These are phyloP conservation scores for Calonectria hawksworthii DNA, from an alignment of 2,329 filamentous ascomycete genomes.

Conservation along the genomic window DNA sequence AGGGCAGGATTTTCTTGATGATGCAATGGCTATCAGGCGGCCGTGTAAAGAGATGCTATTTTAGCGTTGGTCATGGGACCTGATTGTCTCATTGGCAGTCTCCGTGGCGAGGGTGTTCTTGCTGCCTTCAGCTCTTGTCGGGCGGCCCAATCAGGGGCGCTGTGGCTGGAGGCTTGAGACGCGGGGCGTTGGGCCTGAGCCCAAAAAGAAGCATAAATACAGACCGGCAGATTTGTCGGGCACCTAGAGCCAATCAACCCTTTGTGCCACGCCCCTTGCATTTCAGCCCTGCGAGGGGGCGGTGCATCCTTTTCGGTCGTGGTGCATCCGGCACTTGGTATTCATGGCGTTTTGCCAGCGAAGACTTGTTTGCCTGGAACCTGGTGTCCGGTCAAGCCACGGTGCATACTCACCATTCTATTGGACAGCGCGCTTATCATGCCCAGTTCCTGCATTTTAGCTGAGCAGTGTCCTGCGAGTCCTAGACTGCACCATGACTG, in stretches of 20 bases:
- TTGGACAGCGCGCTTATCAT: neutral
- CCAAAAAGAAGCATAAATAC: constrained; percentile 6
- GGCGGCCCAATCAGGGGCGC: neutral
- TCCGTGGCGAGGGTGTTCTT: neutral
- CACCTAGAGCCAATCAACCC: neutral
- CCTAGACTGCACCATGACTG: neutral
- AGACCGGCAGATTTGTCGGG: neutral
- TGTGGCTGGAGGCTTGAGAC: neutral
- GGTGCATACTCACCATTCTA: neutral
- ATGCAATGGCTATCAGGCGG: neutral
- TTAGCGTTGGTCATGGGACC: neutral
- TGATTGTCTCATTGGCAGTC: neutral
- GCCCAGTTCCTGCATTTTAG: neutral
- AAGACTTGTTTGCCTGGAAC: neutral
- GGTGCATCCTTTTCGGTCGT: neutral
- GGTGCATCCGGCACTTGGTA: neutral
- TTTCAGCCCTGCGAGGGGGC: neutral
- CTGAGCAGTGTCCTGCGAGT: neutral
- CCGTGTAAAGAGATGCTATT: neutral
- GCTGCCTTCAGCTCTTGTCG: neutral
- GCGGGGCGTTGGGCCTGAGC: neutral
- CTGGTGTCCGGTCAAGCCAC: neutral
- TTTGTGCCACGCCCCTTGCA: neutral
- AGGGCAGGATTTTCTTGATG: neutral
- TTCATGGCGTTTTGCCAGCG: neutral